Base-by-base conservation (phyloP, 805 yeast genomes). In the Candida ascalaphidarum region DNA sequence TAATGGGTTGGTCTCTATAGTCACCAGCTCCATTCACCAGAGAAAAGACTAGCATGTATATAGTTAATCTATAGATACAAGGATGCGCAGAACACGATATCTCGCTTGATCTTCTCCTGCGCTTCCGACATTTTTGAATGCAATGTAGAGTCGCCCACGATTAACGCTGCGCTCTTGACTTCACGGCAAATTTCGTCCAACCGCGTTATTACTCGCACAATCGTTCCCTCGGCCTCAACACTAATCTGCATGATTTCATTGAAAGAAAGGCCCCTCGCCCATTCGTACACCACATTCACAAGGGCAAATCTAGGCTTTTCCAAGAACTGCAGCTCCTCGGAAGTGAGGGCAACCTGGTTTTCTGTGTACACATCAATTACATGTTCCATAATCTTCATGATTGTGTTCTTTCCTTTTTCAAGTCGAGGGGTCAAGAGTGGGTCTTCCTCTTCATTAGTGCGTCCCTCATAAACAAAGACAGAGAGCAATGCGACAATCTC, bases 81-180 rank as follows among this genome's bases (percentile, higher is more conserved):
- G 32, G 95, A 82, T 4, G 97, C 96, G 51, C 97, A 92, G 57
- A 92, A 92, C 0, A 92, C 97, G 42, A 92, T 92, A 52, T 92
- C 98, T 44, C 99, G 75, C 58, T 89, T 89, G 50, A 92, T 92
- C 52, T 76, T 74, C 49, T 92, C 97, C 56, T 89, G 97, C 0
- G 96, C 96, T 31, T 74, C 80, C 13, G 75, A 67, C 92, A 92
- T 85, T 55, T 89, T 89, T 26, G 83, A 65, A 53, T 86, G 94
- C 37, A 92, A 67, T n/a, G 73, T 71, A 5, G 94, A 77, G 53
- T 92, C 96, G 31, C 98, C 99, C 46, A 92, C 83, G 43, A 92
- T 85, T 41, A 89, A 67, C 2, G 97, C 86, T 3, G 97, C 96
- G 30, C 83, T 80, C 58, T 81, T 84, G 14, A 89, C 96, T 50